Evolutionary conservation across 2,329 filamentous ascomycete genomes (phyloP), one percentile per base, ranked within the genome.

Genomic region (Periconia sp.): DNA sequence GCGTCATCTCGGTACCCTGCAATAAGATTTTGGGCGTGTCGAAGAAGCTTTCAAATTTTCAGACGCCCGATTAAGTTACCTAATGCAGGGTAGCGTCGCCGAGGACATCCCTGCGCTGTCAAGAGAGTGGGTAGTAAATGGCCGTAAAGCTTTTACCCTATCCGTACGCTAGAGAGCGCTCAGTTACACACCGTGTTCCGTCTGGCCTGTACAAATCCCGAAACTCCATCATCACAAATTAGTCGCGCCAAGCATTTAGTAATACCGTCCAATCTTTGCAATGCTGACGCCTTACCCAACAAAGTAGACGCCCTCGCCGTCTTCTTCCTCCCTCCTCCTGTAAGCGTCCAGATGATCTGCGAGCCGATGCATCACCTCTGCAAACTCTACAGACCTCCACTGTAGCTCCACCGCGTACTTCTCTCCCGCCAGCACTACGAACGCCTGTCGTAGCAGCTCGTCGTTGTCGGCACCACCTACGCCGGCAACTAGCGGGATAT

Each of bases 311-410:
- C 53, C 52, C 40, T 57, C 50, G 39, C 56, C 56, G 12, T 66
- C 56, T 43, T 65, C 62, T 25, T 61, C 59, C 40, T 63, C 57
- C 7, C 56, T 54, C 34, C 51, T 56, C 12, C 52, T 53, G 40
- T 62, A 66, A 6, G 44, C 45, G 34, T 65, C 55, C 28, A 67
- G 42, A 26, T 61, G 56, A 17, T 60, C 56, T 8, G 50, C 50
- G 16, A 68, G 42, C 65, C 65, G 67, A 16, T 46, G 45, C 40
- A 68, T 53, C 3, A 55, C 52, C 18, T 48, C 57, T 6, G 55
- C 60, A 24, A 66, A 66, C 15, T 66, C 62, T n/a, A 67, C 43
- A 11, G 41, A 39, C 40, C 55, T 57, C 65, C 65, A 68, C 25
- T 56, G 55, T 59, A 67, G 56, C 40, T 65, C 63, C 21, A 55